Evolutionary conservation across 192 early-diverging fungal species (phyloP), one percentile per base, ranked within the genome.

Genomic region (Podila clonocystis): DNA sequence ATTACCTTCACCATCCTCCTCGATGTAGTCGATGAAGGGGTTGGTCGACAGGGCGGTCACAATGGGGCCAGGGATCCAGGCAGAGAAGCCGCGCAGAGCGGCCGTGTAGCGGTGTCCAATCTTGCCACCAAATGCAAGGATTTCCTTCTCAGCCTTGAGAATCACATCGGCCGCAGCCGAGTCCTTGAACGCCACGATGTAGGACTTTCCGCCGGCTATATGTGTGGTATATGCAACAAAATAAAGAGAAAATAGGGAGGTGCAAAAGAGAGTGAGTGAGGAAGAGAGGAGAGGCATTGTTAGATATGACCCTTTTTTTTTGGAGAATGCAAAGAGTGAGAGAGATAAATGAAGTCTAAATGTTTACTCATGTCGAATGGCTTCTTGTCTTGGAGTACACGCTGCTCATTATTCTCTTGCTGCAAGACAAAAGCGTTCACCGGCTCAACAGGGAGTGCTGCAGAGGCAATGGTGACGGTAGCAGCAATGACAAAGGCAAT

Each of bases 141-240:
- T 74, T 22, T 82, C 69, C 20, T 50, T 60, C 60, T 70, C 72
- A 29, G 62, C 62, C 48, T 74, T 74, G 17, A 70, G 72, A 22
- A 82, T 74, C n/a, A 57, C 58, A 11, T 74, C 50, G 5, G 60
- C 15, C 4, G 68, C 69, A 3, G 73, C 68, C 2, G 67, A 24
- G 48, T 63, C 34, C 65, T 82, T 82, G 68, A 82, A 75, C 19
- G 74, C 80, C 9, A 82, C 73, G 50, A 82, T 82, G 59, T 82
- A 82, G 9, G 77, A 72, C 58, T 73, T 80, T 52, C 26, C 31
- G 19, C n/a, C 62, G 8, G 20, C 38, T 45, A 38, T 22, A 7
- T 33, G 50, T 50, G 49, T 65, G 3, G 52, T 55, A 0, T 55
- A 17, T 24, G 52, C 8, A 55, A 15, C 17, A n/a, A 50, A 5